Evolutionary conservation across 768 basidiomycete genomes (phyloP), one percentile per base, ranked within the genome.

Genomic region (Grammothele lineata): DNA sequence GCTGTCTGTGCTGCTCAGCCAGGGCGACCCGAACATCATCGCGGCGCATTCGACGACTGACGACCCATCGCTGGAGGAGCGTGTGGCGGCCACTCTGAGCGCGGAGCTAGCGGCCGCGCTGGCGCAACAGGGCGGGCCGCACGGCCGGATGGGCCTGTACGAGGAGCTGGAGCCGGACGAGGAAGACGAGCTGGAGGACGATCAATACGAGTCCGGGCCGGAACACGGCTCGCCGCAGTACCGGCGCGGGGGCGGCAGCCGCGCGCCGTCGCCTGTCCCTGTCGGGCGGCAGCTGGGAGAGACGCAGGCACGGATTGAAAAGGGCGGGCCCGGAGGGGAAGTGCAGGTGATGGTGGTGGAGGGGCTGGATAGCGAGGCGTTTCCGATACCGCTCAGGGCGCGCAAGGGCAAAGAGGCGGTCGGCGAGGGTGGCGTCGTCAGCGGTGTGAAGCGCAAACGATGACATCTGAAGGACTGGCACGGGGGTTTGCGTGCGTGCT

Each of bases 61-160:
- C 43, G 35, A 53, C 15, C 37, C 42, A 37, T 44, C 35, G 15
- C 63, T 87, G 42, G 84, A 83, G 52, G 73, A 74, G 21, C 77
- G 79, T 14, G 80, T 87, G 15, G 85, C 56, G 10, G 52, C 83
- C n/a, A 85, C 77, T 49, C 85, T 90, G 53, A 87, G 84, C 47
- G 84, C 82, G 5, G 87, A 86, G 60, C 83, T 90, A 50, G 87
- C 86, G 8, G 85, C 85, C 21, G 85, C 85, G 0, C 82, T 91
- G 53, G 87, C 84, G 4, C 81, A 87, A 55, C 42, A 47, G 19
- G 38, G 42, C 22, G 32, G 24, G 4, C 15, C 24, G 15, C 15
- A 75, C 37, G 77, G 76, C 37, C 80, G 75, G 4, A 77, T 77
- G 18, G 78, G 41, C 40, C 21, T 51, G 37, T 51, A 82, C 15